Evolutionary conservation across 352 stramenopile genomes (phyloP), one percentile per base, ranked within the genome.

Genomic region (Globisporangium echinulatum): DNA sequence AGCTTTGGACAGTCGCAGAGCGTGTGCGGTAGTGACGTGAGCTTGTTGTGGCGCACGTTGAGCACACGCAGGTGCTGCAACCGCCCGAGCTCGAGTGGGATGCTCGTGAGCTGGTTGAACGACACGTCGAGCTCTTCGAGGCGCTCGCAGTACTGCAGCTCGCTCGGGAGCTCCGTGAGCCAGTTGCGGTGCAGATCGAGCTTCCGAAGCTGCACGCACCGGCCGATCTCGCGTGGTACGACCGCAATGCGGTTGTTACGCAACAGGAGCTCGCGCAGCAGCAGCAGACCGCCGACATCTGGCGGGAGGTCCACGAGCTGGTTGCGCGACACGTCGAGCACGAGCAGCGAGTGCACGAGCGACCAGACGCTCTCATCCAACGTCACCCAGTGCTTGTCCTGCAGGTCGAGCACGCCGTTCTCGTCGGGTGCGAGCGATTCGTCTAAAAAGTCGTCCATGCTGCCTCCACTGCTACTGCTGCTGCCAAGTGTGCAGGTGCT

Each of bases 331-430:
- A 83, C 80, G 60, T 88, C 83, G 62, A 92, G 77, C 46, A 87
- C 68, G 42, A 92, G 70, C 39, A 92, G 60, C n/a, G 72, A 76
- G 40, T 87, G 67, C 37, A 66, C 70, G 52, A 81, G 79, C 19
- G 64, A 82, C 82, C 82, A 92, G 33, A 92, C 79, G n/a, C 90
- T 63, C 43, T 92, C 80, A 48, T 90, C 82, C 17, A 92, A 62
- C 38, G 75, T 89, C 54, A 90, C 79, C 82, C 82, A 92, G 66
- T 87, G 74, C 59, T 87, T 88, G 64, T 90, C 75, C 59, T 82
- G 70, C 42, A 92, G 69, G 58, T 92, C 74, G 15, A 92, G 67
- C 54, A 84, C 58, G 13, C 82, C 82, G 46, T 90, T 92, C 36
- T 70, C 79, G 59, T 92, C 79, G 4, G 82, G 79, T 47, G 65